Evolutionary conservation across 768 basidiomycete species (phyloP).

Genomic region (Calocybe indica): DNA sequence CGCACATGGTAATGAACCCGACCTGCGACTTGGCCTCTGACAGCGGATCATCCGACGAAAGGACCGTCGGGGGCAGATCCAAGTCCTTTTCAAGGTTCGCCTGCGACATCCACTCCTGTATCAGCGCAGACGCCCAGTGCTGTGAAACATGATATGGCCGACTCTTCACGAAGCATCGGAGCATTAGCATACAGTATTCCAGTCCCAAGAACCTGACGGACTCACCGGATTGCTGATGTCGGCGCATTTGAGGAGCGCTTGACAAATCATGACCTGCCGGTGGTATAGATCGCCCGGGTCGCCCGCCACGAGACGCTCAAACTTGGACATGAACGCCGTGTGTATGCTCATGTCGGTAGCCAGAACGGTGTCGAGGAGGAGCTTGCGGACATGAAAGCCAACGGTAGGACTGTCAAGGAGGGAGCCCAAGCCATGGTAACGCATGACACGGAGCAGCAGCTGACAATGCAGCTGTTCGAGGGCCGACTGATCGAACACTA

Average conservation of each 20-base stretch:
- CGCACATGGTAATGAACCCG: constrained; percentile 81
- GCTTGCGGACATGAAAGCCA: constrained; percentile 54
- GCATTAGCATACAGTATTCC: neutral
- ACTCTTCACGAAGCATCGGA: constrained; percentile 41
- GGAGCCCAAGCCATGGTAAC: constrained; percentile 67
- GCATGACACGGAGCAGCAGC: constrained; percentile 74
- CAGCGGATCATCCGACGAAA: constrained; percentile 35
- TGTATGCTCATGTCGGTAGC: constrained; percentile 97
- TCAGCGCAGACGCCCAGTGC: constrained; percentile 86
- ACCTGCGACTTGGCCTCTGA: constrained; percentile 80
- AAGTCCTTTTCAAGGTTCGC: constrained; percentile 80
- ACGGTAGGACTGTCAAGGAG: constrained; percentile 52
- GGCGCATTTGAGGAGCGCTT: constrained; percentile 93
- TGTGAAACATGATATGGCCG: constrained; percentile 90
- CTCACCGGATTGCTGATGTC: constrained; percentile 98
- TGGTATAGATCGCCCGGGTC: constrained; percentile 30
- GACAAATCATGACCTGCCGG: constrained; percentile 72
- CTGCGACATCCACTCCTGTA: constrained; percentile 89
- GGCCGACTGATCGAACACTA: constrained; percentile 84
- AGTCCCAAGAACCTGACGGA: constrained; percentile 11
- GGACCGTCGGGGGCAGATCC: constrained; percentile 60
- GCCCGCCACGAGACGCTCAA: constrained; percentile 44
- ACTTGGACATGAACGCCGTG: constrained; percentile 70
- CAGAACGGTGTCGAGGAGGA: constrained; percentile 77
- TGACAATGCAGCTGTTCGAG: constrained; percentile 91